Base-by-base conservation (phyloP, 257 asterid genomes). In the Leptodermis oblonga region DNA sequence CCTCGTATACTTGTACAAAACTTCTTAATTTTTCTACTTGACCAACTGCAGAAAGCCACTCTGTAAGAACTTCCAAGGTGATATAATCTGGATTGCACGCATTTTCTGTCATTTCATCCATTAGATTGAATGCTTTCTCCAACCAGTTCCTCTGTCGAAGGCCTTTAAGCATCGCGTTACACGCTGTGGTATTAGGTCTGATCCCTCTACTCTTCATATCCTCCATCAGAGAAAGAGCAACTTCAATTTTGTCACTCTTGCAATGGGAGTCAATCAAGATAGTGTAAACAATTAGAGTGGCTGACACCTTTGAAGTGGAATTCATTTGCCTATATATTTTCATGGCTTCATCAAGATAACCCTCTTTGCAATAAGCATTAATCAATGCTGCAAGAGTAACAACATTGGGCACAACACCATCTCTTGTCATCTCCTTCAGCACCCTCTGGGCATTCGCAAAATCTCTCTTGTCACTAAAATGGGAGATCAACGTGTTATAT, bases 371-470 rank as follows among this genome's bases (percentile, higher is more conserved):
- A 74, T 81, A 87, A 3, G 87, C 95, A 41, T 81, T 77, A 71
- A 93, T 88, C 74, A 90, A 14, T 33, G 99, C 84, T 28, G 96
- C 97, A 46, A 82, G 90, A n/a, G 99, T 90, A 34, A 87, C 81
- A 37, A 90, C 87, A 42, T 61, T 82, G 20, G 96, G 99, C 31
- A 73, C 69, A 23, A 84, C 59, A 36, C 96, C 93, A 60, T 83
- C 85, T 2, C 14, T 74, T 0, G 62, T 62, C 97, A 91, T 91
- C 74, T 77, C 75, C 78, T 26, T 84, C 83, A 89, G 43, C 52
- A 87, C 71, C 49, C 59, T 76, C 10, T 68, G 74, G 41, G 95
- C 92, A 22, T 77, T 65, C 5, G 58, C 36, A 62, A 90, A 86
- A 72, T 88, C 84, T 23, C 95, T 92, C 66, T 79, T 86, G 14